These are phyloP conservation scores for Xylaria flabelliformis DNA, from an alignment of 495 filamentous ascomycete species.

Conservation along the genomic window DNA sequence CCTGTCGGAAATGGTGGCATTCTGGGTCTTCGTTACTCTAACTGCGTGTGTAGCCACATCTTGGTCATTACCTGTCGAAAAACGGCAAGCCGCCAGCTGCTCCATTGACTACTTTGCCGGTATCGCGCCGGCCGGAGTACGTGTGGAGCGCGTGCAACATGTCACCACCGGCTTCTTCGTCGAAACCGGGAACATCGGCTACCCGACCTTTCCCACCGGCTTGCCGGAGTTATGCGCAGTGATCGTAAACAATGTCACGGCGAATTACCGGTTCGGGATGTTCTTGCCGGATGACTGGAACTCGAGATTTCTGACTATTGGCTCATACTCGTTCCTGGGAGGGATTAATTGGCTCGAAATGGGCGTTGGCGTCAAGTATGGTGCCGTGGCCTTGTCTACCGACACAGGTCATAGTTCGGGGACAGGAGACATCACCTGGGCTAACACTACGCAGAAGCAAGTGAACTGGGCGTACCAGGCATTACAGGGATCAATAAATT, in stretches of 20 bases:
- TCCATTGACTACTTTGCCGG: constrained; percentile 32
- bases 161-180: constrained; percentile 38
- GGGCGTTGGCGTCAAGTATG: constrained; percentile 49
- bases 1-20: neutral
- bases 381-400: constrained; percentile 62
- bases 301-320: constrained; percentile 43
- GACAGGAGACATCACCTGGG: constrained; percentile 53
- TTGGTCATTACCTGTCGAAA: neutral
- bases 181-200: constrained; percentile 45
- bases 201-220: constrained; percentile 47
- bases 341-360: constrained; percentile 62
- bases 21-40: constrained; percentile 16
- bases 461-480: constrained; percentile 54
- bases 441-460: constrained; percentile 46
- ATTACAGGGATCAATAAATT: constrained; percentile 49
- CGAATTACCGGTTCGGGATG: constrained; percentile 57
- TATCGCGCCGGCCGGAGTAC: constrained; percentile 30
- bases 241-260: constrained; percentile 54
- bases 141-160: constrained; percentile 31
- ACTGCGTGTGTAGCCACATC: constrained; percentile 13
- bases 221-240: constrained; percentile 58
- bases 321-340: constrained; percentile 55
- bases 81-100: constrained; percentile 32
- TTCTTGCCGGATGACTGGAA: constrained; percentile 61
- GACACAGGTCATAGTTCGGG: constrained; percentile 62